A percentile compares a stretch with the other conserved stretches of the same genome.
phyloP scores from a whole-genome alignment of 768 basidiomycete genomes.

The Ramaria sp. region DNA sequence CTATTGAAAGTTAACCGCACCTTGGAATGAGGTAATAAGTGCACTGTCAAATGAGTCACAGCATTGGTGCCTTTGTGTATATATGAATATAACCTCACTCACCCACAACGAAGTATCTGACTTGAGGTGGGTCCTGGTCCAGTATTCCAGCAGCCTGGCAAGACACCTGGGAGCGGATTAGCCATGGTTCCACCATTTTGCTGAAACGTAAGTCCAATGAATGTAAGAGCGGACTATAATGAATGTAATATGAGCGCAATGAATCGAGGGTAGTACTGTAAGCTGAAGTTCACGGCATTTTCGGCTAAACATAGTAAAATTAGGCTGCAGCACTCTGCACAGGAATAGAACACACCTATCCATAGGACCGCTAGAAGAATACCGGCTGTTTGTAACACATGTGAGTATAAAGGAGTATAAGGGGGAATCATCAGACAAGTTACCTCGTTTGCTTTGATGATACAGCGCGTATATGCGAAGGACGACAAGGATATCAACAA shows the following conservation, averaged over 20 bases:
- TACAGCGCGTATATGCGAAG: conserved; percentile 2
- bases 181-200: not conserved
- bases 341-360: not conserved
- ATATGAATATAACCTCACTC: not conserved
- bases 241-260: not conserved
- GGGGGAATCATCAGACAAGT: not conserved
- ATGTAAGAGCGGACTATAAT: not conserved
- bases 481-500: not conserved
- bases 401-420: not conserved
- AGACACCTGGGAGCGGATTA: not conserved
- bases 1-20: not conserved
- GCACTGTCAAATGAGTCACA: not conserved
- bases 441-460: not conserved
- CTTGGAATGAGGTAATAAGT: not conserved
- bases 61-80: not conserved
- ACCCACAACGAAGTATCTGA: not conserved
- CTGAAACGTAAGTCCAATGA: not conserved
- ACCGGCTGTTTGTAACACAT: not conserved
- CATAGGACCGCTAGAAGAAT: not conserved
- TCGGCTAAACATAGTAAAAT: not conserved
- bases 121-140: not conserved
- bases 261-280: not conserved
- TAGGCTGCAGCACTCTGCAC: not conserved
- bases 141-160: not conserved
- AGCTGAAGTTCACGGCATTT: not conserved